Evolutionary conservation across 306 rosid species (phyloP), one percentile per base, ranked within the genome.

Genomic region (cucumber (Cucumis sativus)): DNA sequence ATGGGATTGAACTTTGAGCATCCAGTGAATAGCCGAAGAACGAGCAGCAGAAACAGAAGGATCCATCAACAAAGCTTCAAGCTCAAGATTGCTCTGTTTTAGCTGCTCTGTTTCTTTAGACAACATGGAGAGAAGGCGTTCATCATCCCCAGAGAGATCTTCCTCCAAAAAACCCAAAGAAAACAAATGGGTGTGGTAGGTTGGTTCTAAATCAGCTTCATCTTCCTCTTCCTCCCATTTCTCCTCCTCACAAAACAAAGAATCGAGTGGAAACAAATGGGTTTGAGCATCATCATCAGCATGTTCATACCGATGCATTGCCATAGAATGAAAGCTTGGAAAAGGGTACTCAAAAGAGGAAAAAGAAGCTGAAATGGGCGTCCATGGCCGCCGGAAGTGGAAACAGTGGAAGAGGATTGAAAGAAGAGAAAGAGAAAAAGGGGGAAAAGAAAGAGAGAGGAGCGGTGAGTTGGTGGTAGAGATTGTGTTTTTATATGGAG

Each of bases 201-300:
- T n/a, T n/a, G 12, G 51, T 23, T 47, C 40, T 12, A 70, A 81
- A 14, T 49, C 82, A 7, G 37, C 79, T 16, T 61, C 79, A 0
- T 81, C 88, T 25, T 72, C 85, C 6, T 86, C 92, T 0, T 87
- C 94, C 45, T 84, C 96, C 93, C 93, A 89, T 58, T 84, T 77
- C 79, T 70, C 90, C 79, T 94, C 98, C 28, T 89, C 89, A 66
- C 97, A 94, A 85, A 89, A 87, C 45, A 94, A 90, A 77, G 91
- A 82, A 75, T 91, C 98, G 7, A 92, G 82, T 67, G 81, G 67
- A 69, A 84, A 81, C 16, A 92, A 83, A 61, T 75, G 83, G 63
- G 75, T 79, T 10, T 84, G 84, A 43, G 59, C 20, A 10, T 84
- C 81, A 54, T 82, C 85, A 10, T 47, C 87, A 0, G 74, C 40